Percentiles rank a stretch among this genome's conserved stretches.
These are phyloP conservation scores for Aurantiochytrium sp. DNA, from an alignment of 108 stramenopile genomes.

Conservation along the genomic window DNA sequence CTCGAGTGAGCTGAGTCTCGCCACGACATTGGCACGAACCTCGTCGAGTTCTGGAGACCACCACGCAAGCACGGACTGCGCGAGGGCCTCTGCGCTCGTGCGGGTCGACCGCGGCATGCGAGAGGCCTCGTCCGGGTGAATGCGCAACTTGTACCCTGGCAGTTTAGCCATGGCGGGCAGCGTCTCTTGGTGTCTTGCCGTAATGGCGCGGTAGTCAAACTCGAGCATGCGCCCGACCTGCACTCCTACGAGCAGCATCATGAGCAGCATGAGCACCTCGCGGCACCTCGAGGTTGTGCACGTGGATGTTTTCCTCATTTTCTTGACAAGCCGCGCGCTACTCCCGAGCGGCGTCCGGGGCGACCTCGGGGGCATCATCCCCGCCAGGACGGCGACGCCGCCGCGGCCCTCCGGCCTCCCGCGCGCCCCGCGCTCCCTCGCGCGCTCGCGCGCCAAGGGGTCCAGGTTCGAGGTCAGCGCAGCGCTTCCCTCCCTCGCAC, in stretches of 20 bases:
- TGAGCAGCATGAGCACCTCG: background rate
- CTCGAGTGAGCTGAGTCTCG: background rate
- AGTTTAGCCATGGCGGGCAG: background rate
- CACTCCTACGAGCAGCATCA: background rate
- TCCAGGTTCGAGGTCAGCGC: too few species aligned
- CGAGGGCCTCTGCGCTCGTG: background rate
- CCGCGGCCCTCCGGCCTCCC: too few species aligned
- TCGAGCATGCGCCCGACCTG: background rate
- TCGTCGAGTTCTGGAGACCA: background rate
- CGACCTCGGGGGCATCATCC: too few species aligned
- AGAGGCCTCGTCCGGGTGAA: background rate
- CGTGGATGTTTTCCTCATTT: too few species aligned
- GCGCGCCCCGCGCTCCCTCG: too few species aligned
- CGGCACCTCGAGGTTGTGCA: background rate
- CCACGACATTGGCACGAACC: background rate
- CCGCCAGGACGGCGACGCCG: too few species aligned
- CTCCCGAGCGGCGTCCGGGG: too few species aligned
- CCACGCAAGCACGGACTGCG: background rate
- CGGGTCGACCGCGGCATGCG: background rate
- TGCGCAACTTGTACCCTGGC: background rate
- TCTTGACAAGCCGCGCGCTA: too few species aligned
- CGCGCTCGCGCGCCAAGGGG: too few species aligned
- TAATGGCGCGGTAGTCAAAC: background rate
- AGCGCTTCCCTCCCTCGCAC: too few species aligned
- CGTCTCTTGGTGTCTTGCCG: background rate